Conservation (phyloP, 2,329 filamentous ascomycete species). For the Trichophyton benhamiae region DNA sequence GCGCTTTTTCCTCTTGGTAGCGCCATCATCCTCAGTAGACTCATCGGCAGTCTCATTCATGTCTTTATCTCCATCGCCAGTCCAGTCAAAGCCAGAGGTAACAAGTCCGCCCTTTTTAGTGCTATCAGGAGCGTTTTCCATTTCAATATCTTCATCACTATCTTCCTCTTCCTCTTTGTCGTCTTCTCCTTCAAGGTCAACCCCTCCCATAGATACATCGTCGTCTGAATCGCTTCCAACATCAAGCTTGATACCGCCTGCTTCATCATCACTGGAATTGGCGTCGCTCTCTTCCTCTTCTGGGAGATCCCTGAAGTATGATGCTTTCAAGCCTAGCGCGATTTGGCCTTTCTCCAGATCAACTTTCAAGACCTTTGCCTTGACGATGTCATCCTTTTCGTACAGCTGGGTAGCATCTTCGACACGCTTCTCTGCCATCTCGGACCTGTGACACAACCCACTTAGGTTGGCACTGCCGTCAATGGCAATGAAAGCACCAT, state of each 20-base stretch:
- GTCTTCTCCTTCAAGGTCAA: slow-evolving; percentile 33
- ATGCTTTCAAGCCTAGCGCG: slow-evolving; percentile 84
- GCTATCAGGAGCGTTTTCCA: slow-evolving; percentile 22
- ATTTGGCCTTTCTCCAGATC: slow-evolving; percentile 64
- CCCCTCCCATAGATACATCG: slow-evolving; percentile 31
- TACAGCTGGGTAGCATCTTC: slow-evolving; percentile 83
- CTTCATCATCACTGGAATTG: slow-evolving; percentile 28
- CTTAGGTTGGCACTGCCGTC: slow-evolving; percentile 81
- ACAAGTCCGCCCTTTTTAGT: slow-evolving; percentile 46
- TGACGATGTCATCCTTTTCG: slow-evolving; percentile 81
- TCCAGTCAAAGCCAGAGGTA: slow-evolving; percentile 78
- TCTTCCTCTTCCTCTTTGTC: slow-evolving; percentile 37
- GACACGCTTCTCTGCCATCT: slow-evolving; percentile 76
- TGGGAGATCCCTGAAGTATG: slow-evolving; percentile 59
- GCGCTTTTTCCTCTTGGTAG: slow-evolving; percentile 55
- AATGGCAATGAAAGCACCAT: slow-evolving; percentile 84
- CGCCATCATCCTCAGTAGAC: slow-evolving; percentile 32
- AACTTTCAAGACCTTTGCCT: slow-evolving; percentile 74
- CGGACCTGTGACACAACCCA: slow-evolving; percentile 79
- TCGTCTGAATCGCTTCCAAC: slow-evolving; percentile 25
- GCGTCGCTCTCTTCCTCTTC: slow-evolving; percentile 40
- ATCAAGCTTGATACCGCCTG: slow-evolving; percentile 21
- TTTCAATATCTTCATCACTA: slow-evolving; percentile 34
- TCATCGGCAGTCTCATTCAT: slow-evolving; percentile 17
- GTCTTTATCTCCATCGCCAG: slow-evolving; percentile 46